phyloP scores from a whole-genome alignment of 148 eudicot genomes.

The Salicornia ramosissima region DNA sequence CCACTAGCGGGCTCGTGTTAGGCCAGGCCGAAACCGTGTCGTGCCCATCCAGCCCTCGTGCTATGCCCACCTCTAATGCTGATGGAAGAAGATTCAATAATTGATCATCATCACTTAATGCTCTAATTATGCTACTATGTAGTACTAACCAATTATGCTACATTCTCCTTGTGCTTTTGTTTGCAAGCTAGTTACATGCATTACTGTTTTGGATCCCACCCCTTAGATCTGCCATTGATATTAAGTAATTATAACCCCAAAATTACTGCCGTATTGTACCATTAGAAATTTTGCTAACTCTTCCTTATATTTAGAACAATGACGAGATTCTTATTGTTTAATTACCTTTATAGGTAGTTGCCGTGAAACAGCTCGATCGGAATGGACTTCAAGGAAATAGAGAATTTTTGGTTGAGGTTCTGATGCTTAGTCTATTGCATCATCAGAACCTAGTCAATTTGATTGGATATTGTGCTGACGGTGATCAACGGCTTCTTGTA shows the following conservation, averaged over 20 bases:
- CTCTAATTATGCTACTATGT: too few species aligned
- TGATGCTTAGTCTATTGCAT: conserved; percentile 94
- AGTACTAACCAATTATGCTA: too few species aligned
- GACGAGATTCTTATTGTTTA: conserved; percentile 5
- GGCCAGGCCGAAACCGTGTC: too few species aligned
- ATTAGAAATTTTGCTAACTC: not conserved
- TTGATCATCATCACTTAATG: too few species aligned
- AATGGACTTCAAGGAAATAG: conserved; percentile 96
- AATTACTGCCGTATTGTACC: not conserved
- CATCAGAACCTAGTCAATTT: conserved; percentile 89
- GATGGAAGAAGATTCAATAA: too few species aligned
- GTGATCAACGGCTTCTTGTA: conserved; percentile 96
- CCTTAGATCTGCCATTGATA: too few species aligned
- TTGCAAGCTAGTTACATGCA: too few species aligned
- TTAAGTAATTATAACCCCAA: not conserved
- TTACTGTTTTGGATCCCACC: too few species aligned
- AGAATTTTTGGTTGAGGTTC: conserved; percentile 95
- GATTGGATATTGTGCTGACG: conserved; percentile 98
- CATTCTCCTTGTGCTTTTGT: too few species aligned
- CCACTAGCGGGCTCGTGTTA: too few species aligned
- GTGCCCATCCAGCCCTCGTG: too few species aligned
- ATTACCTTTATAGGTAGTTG: conserved; percentile 66
- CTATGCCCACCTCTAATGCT: too few species aligned
- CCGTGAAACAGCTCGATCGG: conserved; percentile 92
- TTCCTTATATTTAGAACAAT: not conserved